Conservation (phyloP, 2,329 filamentous ascomycete genomes). For the Aspergillus aculeatinus region DNA sequence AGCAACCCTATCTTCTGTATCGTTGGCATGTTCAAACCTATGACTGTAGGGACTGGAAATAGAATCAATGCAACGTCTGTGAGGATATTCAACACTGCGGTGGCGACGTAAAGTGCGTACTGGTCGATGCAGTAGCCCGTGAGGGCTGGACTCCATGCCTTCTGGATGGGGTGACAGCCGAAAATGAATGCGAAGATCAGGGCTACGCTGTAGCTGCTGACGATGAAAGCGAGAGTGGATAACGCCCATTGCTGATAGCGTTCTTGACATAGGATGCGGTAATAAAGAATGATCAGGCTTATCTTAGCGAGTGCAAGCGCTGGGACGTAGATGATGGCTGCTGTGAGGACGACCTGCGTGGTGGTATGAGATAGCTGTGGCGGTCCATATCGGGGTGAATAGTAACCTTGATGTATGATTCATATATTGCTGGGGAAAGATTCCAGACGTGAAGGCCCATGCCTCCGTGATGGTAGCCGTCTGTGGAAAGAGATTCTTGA, state of each 20-base stretch:
- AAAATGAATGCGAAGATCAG: background rate
- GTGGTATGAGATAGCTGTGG: background rate
- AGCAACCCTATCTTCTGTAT: constrained; percentile 24
- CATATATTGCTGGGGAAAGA: background rate
- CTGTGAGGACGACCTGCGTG: background rate
- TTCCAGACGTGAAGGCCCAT: constrained; percentile 1
- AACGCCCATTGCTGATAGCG: background rate
- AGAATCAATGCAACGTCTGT: constrained; percentile 22
- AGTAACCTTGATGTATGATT: background rate
- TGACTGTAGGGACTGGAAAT: constrained; percentile 21
- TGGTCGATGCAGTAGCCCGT: constrained; percentile 1
- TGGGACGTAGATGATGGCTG: background rate
- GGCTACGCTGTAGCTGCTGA: background rate
- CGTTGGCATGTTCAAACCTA: constrained; percentile 19
- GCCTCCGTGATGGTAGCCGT: background rate
- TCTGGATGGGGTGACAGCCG: background rate
- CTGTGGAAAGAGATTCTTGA: background rate
- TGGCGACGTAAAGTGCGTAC: constrained; percentile 16
- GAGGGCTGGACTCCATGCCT: background rate
- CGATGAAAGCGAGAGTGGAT: background rate
- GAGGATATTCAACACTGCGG: constrained; percentile 22
- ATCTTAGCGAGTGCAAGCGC: background rate
- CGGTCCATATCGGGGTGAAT: background rate
- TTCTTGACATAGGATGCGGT: background rate
- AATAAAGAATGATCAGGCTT: background rate